These are phyloP conservation scores for Aspergillus biplanus DNA, from an alignment of 495 filamentous ascomycete genomes.

Conservation along the genomic window DNA sequence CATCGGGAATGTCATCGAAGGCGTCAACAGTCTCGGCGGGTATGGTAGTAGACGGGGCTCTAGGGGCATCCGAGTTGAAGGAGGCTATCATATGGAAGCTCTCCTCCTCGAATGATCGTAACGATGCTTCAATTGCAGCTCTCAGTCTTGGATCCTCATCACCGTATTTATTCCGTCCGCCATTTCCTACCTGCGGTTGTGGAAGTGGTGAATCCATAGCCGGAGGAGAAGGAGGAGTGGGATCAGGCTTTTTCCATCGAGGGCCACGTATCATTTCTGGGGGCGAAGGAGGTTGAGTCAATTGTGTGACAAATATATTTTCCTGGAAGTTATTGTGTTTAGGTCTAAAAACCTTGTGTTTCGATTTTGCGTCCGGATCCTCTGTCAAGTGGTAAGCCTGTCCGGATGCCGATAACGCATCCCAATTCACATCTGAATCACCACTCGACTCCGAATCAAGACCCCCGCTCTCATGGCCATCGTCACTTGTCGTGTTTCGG, in stretches of 20 bases:
- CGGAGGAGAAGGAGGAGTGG: conserved; percentile 14
- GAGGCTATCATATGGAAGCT: conserved; percentile 9
- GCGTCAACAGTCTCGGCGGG: conserved; percentile 23
- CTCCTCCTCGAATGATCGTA: conserved; percentile 48
- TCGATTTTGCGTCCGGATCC: conserved; percentile 35
- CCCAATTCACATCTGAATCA: conserved; percentile 30
- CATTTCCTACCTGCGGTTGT: not conserved
- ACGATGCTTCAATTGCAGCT: conserved; percentile 46
- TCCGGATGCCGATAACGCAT: conserved; percentile 22
- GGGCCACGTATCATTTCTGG: conserved; percentile 56
- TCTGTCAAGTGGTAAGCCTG: conserved; percentile 20
- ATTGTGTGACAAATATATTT: conserved; percentile 58
- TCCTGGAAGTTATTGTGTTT: conserved; percentile 46
- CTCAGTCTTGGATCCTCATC: conserved; percentile 38
- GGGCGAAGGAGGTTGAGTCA: conserved; percentile 53
- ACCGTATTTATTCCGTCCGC: conserved; percentile 18
- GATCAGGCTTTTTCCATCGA: conserved; percentile 54
- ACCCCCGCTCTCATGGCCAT: conserved; percentile 21
- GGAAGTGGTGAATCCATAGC: not conserved
- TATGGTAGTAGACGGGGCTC: not conserved
- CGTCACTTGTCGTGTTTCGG: conserved; percentile 7
- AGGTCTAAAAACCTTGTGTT: conserved; percentile 49
- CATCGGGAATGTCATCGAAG: conserved; percentile 53
- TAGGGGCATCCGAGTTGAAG: not conserved
- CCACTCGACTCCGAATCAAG: conserved; percentile 29